These are phyloP conservation scores for Solanum medicagineum DNA, from an alignment of 257 asterid genomes.

Conservation along the genomic window DNA sequence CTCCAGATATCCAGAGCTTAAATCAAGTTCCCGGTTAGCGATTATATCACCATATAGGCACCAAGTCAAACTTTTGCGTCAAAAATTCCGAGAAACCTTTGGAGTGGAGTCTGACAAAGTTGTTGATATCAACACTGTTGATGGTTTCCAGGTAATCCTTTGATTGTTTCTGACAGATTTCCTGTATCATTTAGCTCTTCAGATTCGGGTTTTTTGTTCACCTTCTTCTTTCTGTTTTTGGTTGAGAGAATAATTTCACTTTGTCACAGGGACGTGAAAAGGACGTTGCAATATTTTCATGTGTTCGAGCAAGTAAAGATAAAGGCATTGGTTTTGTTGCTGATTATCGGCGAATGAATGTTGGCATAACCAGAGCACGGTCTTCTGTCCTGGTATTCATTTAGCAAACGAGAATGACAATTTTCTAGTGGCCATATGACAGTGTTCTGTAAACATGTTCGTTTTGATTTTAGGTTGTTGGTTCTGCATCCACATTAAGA, in stretches of 20 bases:
- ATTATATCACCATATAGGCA: constrained; percentile 79
- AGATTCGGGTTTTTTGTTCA: background rate
- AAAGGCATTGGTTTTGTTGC: constrained; percentile 76
- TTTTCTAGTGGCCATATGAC: background rate
- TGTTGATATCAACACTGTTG: constrained; percentile 90
- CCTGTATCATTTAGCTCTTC: background rate
- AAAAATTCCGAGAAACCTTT: constrained; percentile 49
- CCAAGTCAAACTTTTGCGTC: constrained; percentile 79
- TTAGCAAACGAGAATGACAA: background rate
- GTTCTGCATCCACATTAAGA: constrained; percentile 83
- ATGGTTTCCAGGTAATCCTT: constrained; percentile 79
- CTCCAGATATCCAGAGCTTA: constrained; percentile 76
- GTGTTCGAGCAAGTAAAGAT: constrained; percentile 73
- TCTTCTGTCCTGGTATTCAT: constrained; percentile 81
- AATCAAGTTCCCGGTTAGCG: constrained; percentile 68
- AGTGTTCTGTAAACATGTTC: background rate
- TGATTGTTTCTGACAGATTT: background rate
- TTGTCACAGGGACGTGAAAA: constrained; percentile 84
- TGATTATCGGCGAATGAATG: constrained; percentile 96
- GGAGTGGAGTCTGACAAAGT: constrained; percentile 65
- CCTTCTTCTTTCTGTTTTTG: background rate
- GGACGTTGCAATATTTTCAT: constrained; percentile 90
- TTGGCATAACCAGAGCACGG: constrained; percentile 93
- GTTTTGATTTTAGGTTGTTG: constrained; percentile 59
- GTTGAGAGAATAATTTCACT: background rate